Evolutionary conservation across 352 stramenopile species (phyloP), one percentile per base, ranked within the genome.

Genomic region (Phytophthora pistaciae): DNA sequence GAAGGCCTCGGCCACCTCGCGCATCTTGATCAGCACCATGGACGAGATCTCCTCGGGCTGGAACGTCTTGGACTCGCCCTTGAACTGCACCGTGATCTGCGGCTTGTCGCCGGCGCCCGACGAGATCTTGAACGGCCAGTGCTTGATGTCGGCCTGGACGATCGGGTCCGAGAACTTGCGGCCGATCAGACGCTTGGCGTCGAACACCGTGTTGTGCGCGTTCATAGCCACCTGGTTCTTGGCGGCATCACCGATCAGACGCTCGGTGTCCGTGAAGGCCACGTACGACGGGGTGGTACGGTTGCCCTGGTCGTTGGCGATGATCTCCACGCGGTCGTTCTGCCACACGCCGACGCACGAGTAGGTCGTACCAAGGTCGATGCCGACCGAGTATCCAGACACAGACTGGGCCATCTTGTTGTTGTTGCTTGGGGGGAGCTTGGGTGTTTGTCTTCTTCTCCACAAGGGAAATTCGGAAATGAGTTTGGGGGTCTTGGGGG

Each of bases 131-230:
- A 91, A 95, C 31, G 86, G 83, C 72, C 85, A 91, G 65, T 83
- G 75, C 70, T 94, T 91, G 33, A 77, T 79, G 64, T 92, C 85
- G 13, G 75, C 74, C 78, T 98, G 92, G 3, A 99, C 94, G 2
- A 92, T 91, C 2, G 75, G 38, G 80, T 99, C 97, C 20, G 74
- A 83, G 78, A 92, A 99, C 70, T 98, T 97, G 61, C 96, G 85
- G 36, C 97, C 97, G 77, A 99, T 99, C 2, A 99, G 76, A 40
- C 96, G 90, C 80, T 99, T 99, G 16, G 97, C 95, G 80, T 99
- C 96, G 80, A 98, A 99, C 38, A 99, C 84, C 7, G 97, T 99
- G 70, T 98, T 98, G 42, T 85, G 80, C 4, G 96, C 91, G 57
- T 98, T 99, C 92, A 98, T 98, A 40, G 92, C 88, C 33, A 94